Conservation (phyloP, 768 basidiomycete genomes). For the Kwoniella newhampshirensis region DNA sequence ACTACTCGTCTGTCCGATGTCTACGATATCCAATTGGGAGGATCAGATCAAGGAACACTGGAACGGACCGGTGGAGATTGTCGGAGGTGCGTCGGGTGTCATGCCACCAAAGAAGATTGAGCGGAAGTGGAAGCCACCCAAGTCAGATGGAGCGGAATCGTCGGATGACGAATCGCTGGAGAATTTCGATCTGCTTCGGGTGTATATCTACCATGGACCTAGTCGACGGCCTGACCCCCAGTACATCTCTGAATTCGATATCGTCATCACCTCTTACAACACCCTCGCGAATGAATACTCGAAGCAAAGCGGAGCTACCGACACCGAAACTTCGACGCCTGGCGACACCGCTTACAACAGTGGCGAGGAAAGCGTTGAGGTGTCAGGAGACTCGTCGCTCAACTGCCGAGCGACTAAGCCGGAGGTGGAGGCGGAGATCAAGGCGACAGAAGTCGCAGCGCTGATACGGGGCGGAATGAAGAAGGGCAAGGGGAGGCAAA, state of each 20-base stretch:
- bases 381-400: conserved; percentile 68
- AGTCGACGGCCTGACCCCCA: conserved; percentile 78
- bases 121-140: conserved; percentile 40
- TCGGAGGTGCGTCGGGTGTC: conserved; percentile 65
- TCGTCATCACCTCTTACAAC: conserved; percentile 95
- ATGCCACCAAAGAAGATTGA: conserved; percentile 34
- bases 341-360: conserved; percentile 50
- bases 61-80: conserved; percentile 78
- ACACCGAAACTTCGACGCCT: conserved; percentile 57
- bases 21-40: conserved; percentile 98
- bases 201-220: conserved; percentile 96
- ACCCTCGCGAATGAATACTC: conserved; percentile 94
- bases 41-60: conserved; percentile 97
- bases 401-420: conserved; percentile 52
- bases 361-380: conserved; percentile 67
- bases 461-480: conserved; percentile 63
- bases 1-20: conserved; percentile 92
- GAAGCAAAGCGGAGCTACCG: conserved; percentile 67
- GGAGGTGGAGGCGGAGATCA: conserved; percentile 51
- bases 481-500: conserved; percentile 60
- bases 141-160: conserved; percentile 30
- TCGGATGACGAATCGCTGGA: conserved; percentile 50
- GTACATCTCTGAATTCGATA: conserved; percentile 89
- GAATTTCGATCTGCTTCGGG: conserved; percentile 51
- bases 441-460: conserved; percentile 53